Base-by-base conservation (phyloP, 805 yeast species). In the Pichia occidentalis region DNA sequence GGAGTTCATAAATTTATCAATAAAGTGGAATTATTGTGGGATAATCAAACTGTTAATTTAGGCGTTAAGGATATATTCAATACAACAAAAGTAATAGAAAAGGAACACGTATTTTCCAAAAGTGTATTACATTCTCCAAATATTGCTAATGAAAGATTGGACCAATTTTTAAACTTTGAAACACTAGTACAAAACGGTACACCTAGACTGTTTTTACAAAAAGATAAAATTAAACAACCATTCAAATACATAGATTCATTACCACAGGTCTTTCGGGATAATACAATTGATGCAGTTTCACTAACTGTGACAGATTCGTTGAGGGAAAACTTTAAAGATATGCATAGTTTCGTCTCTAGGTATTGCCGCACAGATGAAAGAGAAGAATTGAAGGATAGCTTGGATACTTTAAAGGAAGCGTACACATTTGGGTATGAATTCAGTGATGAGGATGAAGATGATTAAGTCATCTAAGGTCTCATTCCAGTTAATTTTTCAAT, bases 381-480 rank as follows among this genome's bases (percentile, higher is more conserved):
- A 42, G 75, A 70, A 29, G 80, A 74, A 29, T 50, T 75, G 34
- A 62, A 70, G 10, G 78, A 42, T n/a, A 26, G 18, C 10, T 24
- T 45, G 12, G 45, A 36, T 8, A 34, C 25, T 5, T 36, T 42
- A 12, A 28, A 32, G 4, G 46, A 45, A 27, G 27, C 30, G 12
- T 45, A 45, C 24, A 35, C 31, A 5, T 37, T 23, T 29, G 46
- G 48, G 7, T 37, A 25, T 30, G 48, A 43, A 19, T 17, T 32
- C 17, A 36, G 37, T 41, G 39, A 36, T n/a, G 45, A 40, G 8
- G 42, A 37, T 1, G 37, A 32, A 4, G 37, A 43, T 17, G 30
- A 36, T 18, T 18, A 17, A 24, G n/a, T 10, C 19, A 17, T 21
- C 33, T 24, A 34, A 18, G 38, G 14, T 28, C 50, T 39, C 19